Conservation (phyloP, 352 stramenopile genomes). For the Phytophthora europaea region DNA sequence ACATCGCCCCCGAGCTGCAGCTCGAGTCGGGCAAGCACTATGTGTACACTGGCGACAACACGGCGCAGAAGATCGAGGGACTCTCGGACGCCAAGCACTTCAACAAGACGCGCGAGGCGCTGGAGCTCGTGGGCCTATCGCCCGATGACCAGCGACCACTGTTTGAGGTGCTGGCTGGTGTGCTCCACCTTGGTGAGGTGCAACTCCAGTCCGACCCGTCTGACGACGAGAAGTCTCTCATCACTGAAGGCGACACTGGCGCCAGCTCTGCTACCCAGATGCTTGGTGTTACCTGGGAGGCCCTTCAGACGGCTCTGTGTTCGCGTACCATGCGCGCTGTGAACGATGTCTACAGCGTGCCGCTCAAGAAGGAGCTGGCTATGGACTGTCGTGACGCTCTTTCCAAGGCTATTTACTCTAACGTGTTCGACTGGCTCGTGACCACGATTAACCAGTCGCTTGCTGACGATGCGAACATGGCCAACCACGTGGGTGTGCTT, state of each 20-base stretch:
- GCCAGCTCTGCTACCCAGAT: conserved; percentile 77
- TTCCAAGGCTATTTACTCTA: conserved; percentile 97
- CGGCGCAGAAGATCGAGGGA: conserved; percentile 75
- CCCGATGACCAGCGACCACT: conserved; percentile 90
- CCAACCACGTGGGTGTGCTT: conserved; percentile 94
- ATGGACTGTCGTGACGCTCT: conserved; percentile 95
- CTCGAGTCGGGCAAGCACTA: conserved; percentile 67
- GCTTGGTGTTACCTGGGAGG: conserved; percentile 91
- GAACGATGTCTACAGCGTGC: conserved; percentile 76
- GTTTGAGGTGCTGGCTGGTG: conserved; percentile 93
- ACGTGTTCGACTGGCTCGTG: conserved; percentile 98
- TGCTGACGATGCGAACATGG: conserved; percentile 79
- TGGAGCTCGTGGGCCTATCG: conserved; percentile 86
- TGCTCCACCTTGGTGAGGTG: conserved; percentile 97
- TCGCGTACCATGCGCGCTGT: conserved; percentile 89
- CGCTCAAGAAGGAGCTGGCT: conserved; percentile 88
- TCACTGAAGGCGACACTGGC: conserved; percentile 54
- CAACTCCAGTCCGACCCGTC: conserved; percentile 73
- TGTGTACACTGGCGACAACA: conserved; percentile 75
- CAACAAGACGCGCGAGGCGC: conserved; percentile 74
- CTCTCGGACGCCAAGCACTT: conserved; percentile 86
- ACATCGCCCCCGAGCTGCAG: conserved; percentile 54
- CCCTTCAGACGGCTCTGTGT: conserved; percentile 94
- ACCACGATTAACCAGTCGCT: conserved; percentile 93
- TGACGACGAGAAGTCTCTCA: conserved; percentile 86